Percentiles rank a stretch among this genome's conserved stretches.
Evolutionary conservation across 805 yeast species (phyloP).

Genomic region (Kuraishia floccosa): DNA sequence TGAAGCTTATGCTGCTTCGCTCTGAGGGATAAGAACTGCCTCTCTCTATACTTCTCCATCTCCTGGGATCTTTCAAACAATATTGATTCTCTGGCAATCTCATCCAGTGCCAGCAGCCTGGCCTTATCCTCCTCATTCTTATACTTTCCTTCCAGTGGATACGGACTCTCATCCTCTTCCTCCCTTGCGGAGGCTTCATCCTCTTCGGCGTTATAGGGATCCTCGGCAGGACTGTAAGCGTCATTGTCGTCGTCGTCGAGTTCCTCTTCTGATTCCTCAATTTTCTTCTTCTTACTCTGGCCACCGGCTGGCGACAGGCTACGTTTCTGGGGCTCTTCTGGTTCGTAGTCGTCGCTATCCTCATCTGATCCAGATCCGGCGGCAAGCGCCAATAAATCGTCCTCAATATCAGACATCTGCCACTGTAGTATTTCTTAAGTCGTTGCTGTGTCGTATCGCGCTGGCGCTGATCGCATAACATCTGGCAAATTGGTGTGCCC

Average conservation of each 20-base stretch:
- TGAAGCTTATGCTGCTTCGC: slow-evolving; percentile 43
- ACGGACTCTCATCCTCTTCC: slow-evolving; percentile 51
- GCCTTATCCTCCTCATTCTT: slow-evolving; percentile 72
- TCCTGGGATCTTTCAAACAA: slow-evolving; percentile 90
- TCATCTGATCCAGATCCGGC: slow-evolving; percentile 41
- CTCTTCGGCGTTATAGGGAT: slow-evolving; percentile 11
- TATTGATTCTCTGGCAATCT: slow-evolving; percentile 83
- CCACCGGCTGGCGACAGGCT: slow-evolving; percentile 8
- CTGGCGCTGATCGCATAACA: neutral
- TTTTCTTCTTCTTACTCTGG: slow-evolving; percentile 1
- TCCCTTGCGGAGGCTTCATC: slow-evolving; percentile 23
- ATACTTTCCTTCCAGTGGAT: slow-evolving; percentile 88
- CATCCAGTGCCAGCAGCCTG: slow-evolving; percentile 62
- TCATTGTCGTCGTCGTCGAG: slow-evolving; percentile 18
- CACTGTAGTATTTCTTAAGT: neutral
- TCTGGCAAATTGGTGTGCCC: too few species aligned
- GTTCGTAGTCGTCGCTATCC: slow-evolving; percentile 22
- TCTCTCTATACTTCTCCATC: slow-evolving; percentile 79
- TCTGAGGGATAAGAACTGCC: slow-evolving; percentile 74
- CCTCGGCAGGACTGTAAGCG: too few species aligned
- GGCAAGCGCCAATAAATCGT: slow-evolving; percentile 92
- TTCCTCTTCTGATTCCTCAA: slow-evolving; percentile 16
- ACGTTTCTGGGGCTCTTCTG: slow-evolving; percentile 17
- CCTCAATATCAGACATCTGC: slow-evolving; percentile 70
- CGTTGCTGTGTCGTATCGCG: neutral